phyloP scores from a whole-genome alignment of 1,284 basidiomycete genomes.

The Lentinula novae-zelandiae region DNA sequence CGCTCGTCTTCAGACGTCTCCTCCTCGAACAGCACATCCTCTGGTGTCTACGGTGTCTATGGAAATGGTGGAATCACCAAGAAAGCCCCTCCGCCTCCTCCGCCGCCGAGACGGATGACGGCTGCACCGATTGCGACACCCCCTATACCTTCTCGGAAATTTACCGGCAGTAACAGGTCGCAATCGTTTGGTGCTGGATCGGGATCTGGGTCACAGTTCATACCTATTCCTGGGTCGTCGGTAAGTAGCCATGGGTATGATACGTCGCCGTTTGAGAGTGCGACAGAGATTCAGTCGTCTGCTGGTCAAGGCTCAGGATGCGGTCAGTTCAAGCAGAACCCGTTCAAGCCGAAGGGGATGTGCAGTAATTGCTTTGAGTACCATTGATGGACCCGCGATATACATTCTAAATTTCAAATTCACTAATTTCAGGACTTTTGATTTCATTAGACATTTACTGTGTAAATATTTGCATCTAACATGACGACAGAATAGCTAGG shows the following conservation, averaged over 20 bases:
- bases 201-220: slow-evolving; percentile 1
- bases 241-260: slow-evolving; percentile 32
- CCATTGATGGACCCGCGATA: slow-evolving; percentile 24
- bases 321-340: slow-evolving; percentile 41
- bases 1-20: slow-evolving; percentile 6
- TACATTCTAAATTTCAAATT: no score
- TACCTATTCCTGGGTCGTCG: slow-evolving; percentile 24
- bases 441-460: no score
- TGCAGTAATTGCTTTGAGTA: slow-evolving; percentile 57
- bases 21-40: slow-evolving; percentile 2
- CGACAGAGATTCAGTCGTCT: slow-evolving; percentile 23
- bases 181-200: slow-evolving; percentile 17
- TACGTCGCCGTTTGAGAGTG: slow-evolving; percentile 49
- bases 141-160: slow-evolving; percentile 22
- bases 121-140: slow-evolving; percentile 22
- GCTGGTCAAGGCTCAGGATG: slow-evolving; percentile 20
- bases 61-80: slow-evolving; percentile 18
- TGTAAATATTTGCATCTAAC: no score
- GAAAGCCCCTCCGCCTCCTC: slow-evolving; percentile 37
- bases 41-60: background rate
- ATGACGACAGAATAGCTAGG: no score
- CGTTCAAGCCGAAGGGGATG: slow-evolving; percentile 58
- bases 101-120: slow-evolving; percentile 31
- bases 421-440: no score
- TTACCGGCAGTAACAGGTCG: slow-evolving; percentile 7